Evolutionary conservation across 345 rosid genomes (phyloP), one percentile per base, ranked within the genome.

Genomic region (Eucalyptus leucophloia): DNA sequence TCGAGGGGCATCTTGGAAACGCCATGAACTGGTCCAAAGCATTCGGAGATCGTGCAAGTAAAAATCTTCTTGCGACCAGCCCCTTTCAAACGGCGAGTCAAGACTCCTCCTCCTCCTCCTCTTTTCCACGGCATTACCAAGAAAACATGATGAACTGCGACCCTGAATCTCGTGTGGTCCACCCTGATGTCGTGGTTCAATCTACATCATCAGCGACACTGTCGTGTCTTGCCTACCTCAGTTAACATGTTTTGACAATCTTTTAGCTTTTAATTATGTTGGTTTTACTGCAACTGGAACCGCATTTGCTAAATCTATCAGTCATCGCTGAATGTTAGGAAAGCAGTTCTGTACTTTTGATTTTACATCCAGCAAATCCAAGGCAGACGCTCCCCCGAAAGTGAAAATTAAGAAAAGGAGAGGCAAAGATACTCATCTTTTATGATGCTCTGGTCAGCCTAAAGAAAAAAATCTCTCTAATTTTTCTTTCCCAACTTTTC

Each of bases 1-100:
- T 90, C 95, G 95, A 94, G 94, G 95, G 90, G 95, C 89, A 94
- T 94, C 95, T 5, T 50, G 85, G 87, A 80, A 87, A 32, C 58
- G 58, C 44, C 67, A 56, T 40, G 45, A 32, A 40, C 12, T 34
- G 83, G 83, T 77, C 83, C 83, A 77, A 37, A 77, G 82, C 82
- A 72, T 72, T 72, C 37, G 44, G 44, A 69, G 82, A 72, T 37
- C 42, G 82, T 72, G 45, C 82, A 10, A 69, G 82, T 19, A 77
- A 37, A 77, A 77, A 77, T 77, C 47, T 77, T 44, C 83, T 40
- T 8, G 40, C 13, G 26, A 77, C 83, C 83, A 37, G 83, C 83
- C 83, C 47, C 81, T 69, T 69, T 69, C 81, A 18, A 34, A 69
- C 81, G 13, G 81, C 7, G 81, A 69, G 44, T 69, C 81, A 69